Evolutionary conservation across 176 grass and related monocot genomes (phyloP), one percentile per base, ranked within the genome.

Genomic region (Saccharum spontaneum): DNA sequence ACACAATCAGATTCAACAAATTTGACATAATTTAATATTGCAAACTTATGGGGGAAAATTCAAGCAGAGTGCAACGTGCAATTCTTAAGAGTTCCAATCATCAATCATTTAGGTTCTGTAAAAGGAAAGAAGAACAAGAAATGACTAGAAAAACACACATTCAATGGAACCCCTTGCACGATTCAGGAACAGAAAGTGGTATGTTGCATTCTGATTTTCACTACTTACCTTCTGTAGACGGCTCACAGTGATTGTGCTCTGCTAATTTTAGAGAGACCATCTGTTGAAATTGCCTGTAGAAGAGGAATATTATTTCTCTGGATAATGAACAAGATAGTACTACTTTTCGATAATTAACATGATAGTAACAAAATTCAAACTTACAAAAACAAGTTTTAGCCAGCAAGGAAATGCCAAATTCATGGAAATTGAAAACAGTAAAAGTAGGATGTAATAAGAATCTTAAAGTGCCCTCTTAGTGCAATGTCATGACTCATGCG

Each of bases 211-310:
- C 69, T 44, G 16, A 61, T 28, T 40, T 85, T 10, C 57, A 48
- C 38, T 77, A 61, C 71, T 54, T 73, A 83, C 90, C 94, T 67
- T 82, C 82, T 41, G 57, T 62, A 39, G n/a, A 80, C 39, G 81
- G 44, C 31, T 54, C 75, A 80, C 24, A 72, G 31, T 17, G 40
- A 10, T 80, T 62, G 60, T 79, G 10, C 72, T 75, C 81, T 73
- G 55, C 68, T 40, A 84, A 75, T 49, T 82, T 82, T 83, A 85
- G 71, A 46, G 67, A 84, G 46, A n/a, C 31, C 39, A 26, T 81
- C 87, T 82, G 63, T 83, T 86, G 92, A 85, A 97, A 91, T 54
- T 97, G 54, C 88, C 94, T 97, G 82, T 26, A 87, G 36, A 89
- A 83, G 16, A 80, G 22, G 43, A 83, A 79, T 82, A 84, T 17